Evolutionary conservation across 805 yeast genomes (phyloP), one percentile per base, ranked within the genome.

Genomic region (Lipomyces sp.): DNA sequence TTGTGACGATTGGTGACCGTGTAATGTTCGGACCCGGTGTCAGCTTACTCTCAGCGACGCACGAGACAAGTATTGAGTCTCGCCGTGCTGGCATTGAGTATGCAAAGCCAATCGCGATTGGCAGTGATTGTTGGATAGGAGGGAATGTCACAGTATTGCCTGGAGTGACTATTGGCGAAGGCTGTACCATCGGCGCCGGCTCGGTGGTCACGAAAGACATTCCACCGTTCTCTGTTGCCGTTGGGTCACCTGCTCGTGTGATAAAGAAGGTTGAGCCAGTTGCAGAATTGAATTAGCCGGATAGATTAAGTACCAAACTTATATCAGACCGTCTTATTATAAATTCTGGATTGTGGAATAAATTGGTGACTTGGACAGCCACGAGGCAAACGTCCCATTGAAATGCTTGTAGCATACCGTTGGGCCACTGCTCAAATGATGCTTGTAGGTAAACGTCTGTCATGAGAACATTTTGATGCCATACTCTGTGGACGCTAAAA

Each of bases 101-200:
- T 71, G 87, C 89, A 0, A 72, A 76, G 48, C 88, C 89, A 4
- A 82, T 89, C 37, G 78, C 74, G 33, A 85, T 89, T 45, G 91
- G 89, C 2, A 81, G 86, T 74, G 83, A 84, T 67, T 90, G 87
- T 7, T 89, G 93, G 94, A 78, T 89, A 53, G 90, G 90, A 15
- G 80, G 87, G 0, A 80, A 81, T 53, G 85, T 78, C 15, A 78
- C 79, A 0, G 81, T 89, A 7, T 75, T 88, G 60, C 89, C 90
- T 1, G 93, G 92, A 7, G 87, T 87, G 10, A 84, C 83, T 0
- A 81, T 89, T 56, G 93, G 92, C 13, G 84, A 85, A 59, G 83
- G 84, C 8, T 81, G 82, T 3, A 85, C 86, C 1, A 80, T 89
- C 54, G 93, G 88, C 2, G 90, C 92, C 2, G 91, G 90, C 3